phyloP scores from a whole-genome alignment of 202 grass and related monocot species.

The Zizania palustris region DNA sequence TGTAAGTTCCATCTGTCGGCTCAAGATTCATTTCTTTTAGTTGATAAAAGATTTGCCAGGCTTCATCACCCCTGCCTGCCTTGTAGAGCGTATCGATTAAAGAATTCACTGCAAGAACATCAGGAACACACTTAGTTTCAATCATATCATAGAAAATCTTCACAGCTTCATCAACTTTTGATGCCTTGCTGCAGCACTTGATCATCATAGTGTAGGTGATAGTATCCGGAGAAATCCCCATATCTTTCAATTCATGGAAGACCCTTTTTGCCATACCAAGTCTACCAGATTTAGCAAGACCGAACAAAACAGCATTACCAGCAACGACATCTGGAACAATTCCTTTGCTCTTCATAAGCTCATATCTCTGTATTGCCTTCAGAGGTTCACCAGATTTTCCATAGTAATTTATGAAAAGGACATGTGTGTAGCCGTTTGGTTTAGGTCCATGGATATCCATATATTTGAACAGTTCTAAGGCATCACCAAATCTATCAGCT shows the following conservation, averaged over 20 bases:
- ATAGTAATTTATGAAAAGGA: conserved; percentile 90
- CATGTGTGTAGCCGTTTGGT: conserved; percentile 73
- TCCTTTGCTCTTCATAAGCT: conserved; percentile 83
- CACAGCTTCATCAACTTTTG: conserved; percentile 69
- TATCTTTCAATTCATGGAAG: conserved; percentile 69
- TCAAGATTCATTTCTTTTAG: conserved; percentile 74
- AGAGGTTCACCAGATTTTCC: conserved; percentile 73
- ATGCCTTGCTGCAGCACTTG: conserved; percentile 85
- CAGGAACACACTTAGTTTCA: conserved; percentile 59
- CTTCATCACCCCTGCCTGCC: conserved; percentile 73
- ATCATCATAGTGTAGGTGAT: conserved; percentile 98
- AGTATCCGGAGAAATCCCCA: conserved; percentile 75
- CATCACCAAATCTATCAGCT: conserved; percentile 56
- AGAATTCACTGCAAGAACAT: conserved; percentile 78
- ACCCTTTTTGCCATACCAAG: conserved; percentile 80
- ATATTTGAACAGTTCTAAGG: conserved; percentile 66
- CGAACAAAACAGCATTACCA: conserved; percentile 79
- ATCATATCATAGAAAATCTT: conserved; percentile 89
- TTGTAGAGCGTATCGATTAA: conserved; percentile 84
- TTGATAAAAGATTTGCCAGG: conserved; percentile 73
- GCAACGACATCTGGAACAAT: conserved; percentile 77
- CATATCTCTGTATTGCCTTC: conserved; percentile 71
- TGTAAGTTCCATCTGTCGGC: conserved; percentile 78
- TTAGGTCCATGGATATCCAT: conserved; percentile 77
- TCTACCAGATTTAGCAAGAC: conserved; percentile 83